A percentile compares a stretch with the other conserved stretches of the same genome.
phyloP scores from a whole-genome alignment of 2,329 filamentous ascomycete genomes.

The Penicillium italicum region DNA sequence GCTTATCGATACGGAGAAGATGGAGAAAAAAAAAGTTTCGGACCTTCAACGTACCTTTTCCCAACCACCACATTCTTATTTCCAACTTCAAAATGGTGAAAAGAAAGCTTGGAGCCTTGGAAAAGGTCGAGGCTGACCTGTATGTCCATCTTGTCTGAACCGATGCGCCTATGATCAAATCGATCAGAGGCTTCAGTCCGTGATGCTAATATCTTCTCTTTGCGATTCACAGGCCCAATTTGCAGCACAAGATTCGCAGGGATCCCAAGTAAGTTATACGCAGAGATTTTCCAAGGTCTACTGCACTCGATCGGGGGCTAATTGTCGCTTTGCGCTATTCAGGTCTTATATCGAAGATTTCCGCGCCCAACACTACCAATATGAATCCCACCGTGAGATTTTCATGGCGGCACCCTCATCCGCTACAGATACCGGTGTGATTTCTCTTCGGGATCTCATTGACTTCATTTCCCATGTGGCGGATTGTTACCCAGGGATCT shows the following conservation, averaged over 20 bases:
- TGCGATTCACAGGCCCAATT: slow-evolving; percentile 58
- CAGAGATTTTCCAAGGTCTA: not conserved
- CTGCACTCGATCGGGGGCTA: not conserved
- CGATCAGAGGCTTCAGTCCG: slow-evolving; percentile 12
- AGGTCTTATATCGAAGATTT: slow-evolving; percentile 91
- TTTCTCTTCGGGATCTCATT: slow-evolving; percentile 84
- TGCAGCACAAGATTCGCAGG: slow-evolving; percentile 86
- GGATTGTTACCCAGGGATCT: slow-evolving; percentile 84
- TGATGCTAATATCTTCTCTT: slow-evolving; percentile 23
- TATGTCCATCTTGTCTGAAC: slow-evolving; percentile 40
- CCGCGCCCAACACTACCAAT: slow-evolving; percentile 81
- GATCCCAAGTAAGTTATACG: slow-evolving; percentile 65
- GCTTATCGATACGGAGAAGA: slow-evolving; percentile 38
- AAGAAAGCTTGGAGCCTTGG: slow-evolving; percentile 83
- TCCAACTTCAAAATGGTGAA: slow-evolving; percentile 62
- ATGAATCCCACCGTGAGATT: slow-evolving; percentile 85
- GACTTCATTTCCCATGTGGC: slow-evolving; percentile 92
- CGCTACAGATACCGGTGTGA: slow-evolving; percentile 71
- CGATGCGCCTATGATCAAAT: slow-evolving; percentile 5
- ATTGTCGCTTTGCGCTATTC: slow-evolving; percentile 1
- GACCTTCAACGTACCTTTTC: slow-evolving; percentile 56
- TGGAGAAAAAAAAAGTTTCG: slow-evolving; percentile 34
- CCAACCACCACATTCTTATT: slow-evolving; percentile 8
- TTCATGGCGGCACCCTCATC: slow-evolving; percentile 80
- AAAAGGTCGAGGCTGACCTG: slow-evolving; percentile 92